Base-by-base conservation (phyloP, 192 early-diverging fungal species). In the Entomortierella beljakovae region DNA sequence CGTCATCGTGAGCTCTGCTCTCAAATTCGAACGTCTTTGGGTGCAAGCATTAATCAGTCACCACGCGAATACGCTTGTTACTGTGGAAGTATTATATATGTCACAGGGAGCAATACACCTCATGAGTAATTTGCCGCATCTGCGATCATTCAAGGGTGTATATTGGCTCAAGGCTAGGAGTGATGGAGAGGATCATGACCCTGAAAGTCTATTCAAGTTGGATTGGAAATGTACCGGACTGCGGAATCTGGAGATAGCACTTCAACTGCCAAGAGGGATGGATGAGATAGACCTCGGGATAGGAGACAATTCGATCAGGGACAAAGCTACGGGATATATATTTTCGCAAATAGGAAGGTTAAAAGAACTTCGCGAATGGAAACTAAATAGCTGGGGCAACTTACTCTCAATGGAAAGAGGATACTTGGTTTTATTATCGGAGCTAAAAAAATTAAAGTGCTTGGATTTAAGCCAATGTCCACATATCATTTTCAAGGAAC, bases 311-410 rank as follows among this genome's bases (percentile, higher is more conserved):
- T 42, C 35, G 1, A 7, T 59, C 23, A 22, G 2, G 22, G 37
- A 59, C n/a, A 20, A 5, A 3, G 23, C 1, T 28, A 6, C 49
- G 28, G n/a, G 28, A 13, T 61, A 61, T 20, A 8, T 48, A 13
- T 61, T 48, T 49, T 61, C 59, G 32, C 59, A 61, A 42, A 26
- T 61, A 16, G 59, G 59, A 2, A 33, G 43, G n/a, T 31, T 61
- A 29, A 49, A 5, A 49, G 26, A 49, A 11, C 42, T 61, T 23
- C 16, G 32, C 5, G 59, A 61, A 7, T 61, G 59, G 42, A 18
- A 48, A 18, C 43, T 48, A 7, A 7, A 2, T 6, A 31, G 26
- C 28, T 2, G 10, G 43, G 2, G 46, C 20, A 18, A 61, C 32
- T 6, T 48, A 29, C 22, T 61, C 1, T 13, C 23, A 10, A 46